Base-by-base conservation (phyloP, 495 filamentous ascomycete species). In the Podospora pseudoanserina region DNA sequence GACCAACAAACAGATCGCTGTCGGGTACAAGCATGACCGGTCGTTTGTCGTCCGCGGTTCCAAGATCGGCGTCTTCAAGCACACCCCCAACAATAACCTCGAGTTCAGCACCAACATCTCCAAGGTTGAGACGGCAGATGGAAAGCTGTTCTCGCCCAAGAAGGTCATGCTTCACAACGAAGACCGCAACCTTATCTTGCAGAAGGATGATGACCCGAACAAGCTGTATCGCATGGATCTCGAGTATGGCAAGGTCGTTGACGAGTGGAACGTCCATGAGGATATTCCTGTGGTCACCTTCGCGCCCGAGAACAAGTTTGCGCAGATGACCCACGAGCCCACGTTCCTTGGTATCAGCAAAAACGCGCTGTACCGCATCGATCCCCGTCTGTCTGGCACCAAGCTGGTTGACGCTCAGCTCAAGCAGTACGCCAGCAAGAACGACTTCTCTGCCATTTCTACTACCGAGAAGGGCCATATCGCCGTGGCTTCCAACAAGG, bases 201-300 rank as follows among this genome's bases (percentile, higher is more conserved):
- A 99, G 75, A 92, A 94, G 71, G 83, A 83, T 32, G 82, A 88
- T 44, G 88, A 97, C 68, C 93, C 96, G 5, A 93, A 99, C 79
- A 92, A 89, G 30, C 83, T 99, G n/a, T 99, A 93, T 74, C 92
- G 91, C 28, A 97, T 99, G 95, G 95, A 99, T 82, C 82, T 99
- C 68, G 96, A 98, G 73, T 96, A 95, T 74, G 95, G 95, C 65
- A 98, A 97, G 82, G 91, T 99, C n/a, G 92, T 98, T 2, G 96
- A 99, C 75, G 96, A 99, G 78, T 99, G 95, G 95, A 97, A 96
- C 72, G 86, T 99, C n/a, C 94, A 99, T 73, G 94, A 99, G 66
- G 92, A 99, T 79, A 97, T 99, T 66, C 87, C 90, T 0, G 92
- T 99, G 63, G 87, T 90, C 20, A 92, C 89, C 5, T 96, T 98